Base-by-base conservation (phyloP, 192 early-diverging fungal species). In the Chytriomyces confervae region DNA sequence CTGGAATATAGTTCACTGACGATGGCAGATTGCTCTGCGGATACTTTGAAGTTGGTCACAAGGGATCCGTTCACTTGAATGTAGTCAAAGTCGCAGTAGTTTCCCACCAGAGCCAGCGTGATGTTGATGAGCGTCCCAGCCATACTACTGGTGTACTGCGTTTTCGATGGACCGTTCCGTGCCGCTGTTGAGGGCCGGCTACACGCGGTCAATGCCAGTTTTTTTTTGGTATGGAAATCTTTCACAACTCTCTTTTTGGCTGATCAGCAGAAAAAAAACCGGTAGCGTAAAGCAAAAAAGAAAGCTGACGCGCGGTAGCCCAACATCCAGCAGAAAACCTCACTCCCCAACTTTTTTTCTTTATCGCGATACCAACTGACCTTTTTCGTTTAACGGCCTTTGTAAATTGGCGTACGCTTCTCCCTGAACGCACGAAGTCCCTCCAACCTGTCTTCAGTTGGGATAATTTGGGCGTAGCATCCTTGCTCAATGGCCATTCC, bases 401-500 rank as follows among this genome's bases (percentile, higher is more conserved):
- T 92, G 89, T 94, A 96, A 13, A 88, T 79, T 5, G 94, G 94
- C 72, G 85, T 86, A 66, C 94, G 90, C 91, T 96, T 96, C 79
- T 95, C 94, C 69, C 88, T 91, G 84, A 96, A 95, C 36, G 88
- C 86, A 61, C 81, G 47, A 69, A 91, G 82, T 75, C 95, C 97
- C 84, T 99, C 97, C 62, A 97, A 75, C 57, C 97, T 85, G 86
- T 99, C 97, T 74, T 96, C 89, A 2, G 97, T 96, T 0, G 94
- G 95, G 78, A 99, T 95, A 13, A 98, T 91, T 76, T 96, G 93
- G 0, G 92, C 95, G 75, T 99, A 99, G 83, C 94, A 99, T 45
- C 91, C 85, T 86, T 99, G 93, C 86, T 99, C 97, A 61, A 96
- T 86, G 46, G 93, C 92, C 75, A 99, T 84, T 1, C 95, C 97